Evolutionary conservation across 108 stramenopile genomes (phyloP), one percentile per base, ranked within the genome.

Genomic region (Skeletonema potamos): DNA sequence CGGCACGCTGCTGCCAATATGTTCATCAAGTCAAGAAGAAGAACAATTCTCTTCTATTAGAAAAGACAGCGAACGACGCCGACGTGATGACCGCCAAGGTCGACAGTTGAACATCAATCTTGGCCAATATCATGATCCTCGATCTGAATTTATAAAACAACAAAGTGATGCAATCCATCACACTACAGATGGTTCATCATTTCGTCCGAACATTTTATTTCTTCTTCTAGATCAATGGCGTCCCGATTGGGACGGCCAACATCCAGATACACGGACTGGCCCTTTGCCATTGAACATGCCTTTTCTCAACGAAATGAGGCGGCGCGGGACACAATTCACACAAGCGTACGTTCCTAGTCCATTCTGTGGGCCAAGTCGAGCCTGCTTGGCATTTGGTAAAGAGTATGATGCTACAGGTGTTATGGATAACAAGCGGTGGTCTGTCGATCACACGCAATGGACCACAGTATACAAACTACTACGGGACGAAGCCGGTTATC

Each of bases 141-240:
- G 22, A 51, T 51, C 48, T 51, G 48, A 51, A 22, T 22, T 51
- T 51, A 22, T 51, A 6, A 51, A 51, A 6, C 48, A 20, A 51
- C 48, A 51, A 51, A 9, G 20, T 51, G 48, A 51, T 24, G 48
- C 22, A 18, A 9, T 51, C 0, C 48, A 51, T 3, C 48, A 51
- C 26, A 18, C 20, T 51, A 5, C 39, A 41, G 15, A 41, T 41
- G 8, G 6, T 22, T 3, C 43, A n/a, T n/a, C n/a, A n/a, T n/a
- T n/a, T 4, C 48, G 48, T 57, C 72, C 72, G 1, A 73, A 73
- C 26, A 66, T 73, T 56, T 48, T 73, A 15, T 57, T 70, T 39
- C 34, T 70, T 41, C 18, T 76, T 0, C 69, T 70, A 22, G 74
- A 76, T 62, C 74, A 76, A 62, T 76, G 74, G 74, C 74, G 74